These are phyloP conservation scores for Geotrichum reessii DNA, from an alignment of 1,139 yeast genomes.

Conservation along the genomic window DNA sequence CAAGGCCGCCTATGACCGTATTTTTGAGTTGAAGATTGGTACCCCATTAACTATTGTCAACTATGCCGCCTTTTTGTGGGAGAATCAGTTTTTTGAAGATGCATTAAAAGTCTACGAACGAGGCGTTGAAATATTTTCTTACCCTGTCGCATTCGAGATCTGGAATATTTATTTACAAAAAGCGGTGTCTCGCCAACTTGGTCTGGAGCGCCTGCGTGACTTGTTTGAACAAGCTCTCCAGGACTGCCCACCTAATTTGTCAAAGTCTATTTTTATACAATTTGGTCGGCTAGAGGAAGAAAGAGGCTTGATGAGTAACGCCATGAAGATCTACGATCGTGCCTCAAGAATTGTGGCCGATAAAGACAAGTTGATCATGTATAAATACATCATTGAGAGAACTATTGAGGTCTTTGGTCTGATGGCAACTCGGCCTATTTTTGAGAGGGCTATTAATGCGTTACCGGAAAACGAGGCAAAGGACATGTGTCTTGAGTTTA, in stretches of 20 bases:
- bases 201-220: slow-evolving; percentile 62
- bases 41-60: slow-evolving; percentile 63
- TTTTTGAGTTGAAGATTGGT: slow-evolving; percentile 59
- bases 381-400: slow-evolving; percentile 34
- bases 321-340: slow-evolving; percentile 42
- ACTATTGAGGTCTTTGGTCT: slow-evolving; percentile 36
- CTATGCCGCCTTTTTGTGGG: slow-evolving; percentile 59
- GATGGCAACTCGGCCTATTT: slow-evolving; percentile 39
- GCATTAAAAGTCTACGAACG: slow-evolving; percentile 62
- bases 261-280: slow-evolving; percentile 47
- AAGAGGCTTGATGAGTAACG: slow-evolving; percentile 42
- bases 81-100: slow-evolving; percentile 44
- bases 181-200: slow-evolving; percentile 39
- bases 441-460: slow-evolving; percentile 41
- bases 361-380: slow-evolving; percentile 36
- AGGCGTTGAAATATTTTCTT: slow-evolving; percentile 56
- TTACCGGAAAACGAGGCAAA: slow-evolving; percentile 38
- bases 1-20: slow-evolving; percentile 50
- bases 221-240: slow-evolving; percentile 60
- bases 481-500: slow-evolving; percentile 38
- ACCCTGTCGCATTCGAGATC: slow-evolving; percentile 60
- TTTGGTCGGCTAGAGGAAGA: slow-evolving; percentile 61
- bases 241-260: slow-evolving; percentile 45
- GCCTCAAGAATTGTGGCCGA: slow-evolving; percentile 39
- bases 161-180: slow-evolving; percentile 66